Base-by-base conservation (phyloP, 345 rosid genomes). In the Pistacia integerrima region DNA sequence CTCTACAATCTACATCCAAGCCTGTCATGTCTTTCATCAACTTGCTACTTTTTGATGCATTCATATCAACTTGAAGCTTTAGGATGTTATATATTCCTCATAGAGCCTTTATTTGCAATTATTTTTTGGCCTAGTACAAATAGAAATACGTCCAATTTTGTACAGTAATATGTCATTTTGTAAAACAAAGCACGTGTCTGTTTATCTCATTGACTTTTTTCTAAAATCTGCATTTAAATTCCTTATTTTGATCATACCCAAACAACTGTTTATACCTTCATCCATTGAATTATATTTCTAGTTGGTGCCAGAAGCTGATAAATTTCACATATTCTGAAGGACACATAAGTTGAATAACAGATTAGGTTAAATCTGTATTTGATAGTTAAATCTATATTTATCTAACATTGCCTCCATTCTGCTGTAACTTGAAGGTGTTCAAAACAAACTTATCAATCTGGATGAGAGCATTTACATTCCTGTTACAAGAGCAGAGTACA, bases 381-480 rank as follows among this genome's bases (percentile, higher is more conserved):
- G 49, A 30, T 28, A 30, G 38, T 61, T 44, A 8, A 17, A 65
- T 65, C 6, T 33, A 56, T 64, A 10, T 71, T 14, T 66, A 48
- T 68, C 77, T 80, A 51, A 76, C 72, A 14, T 41, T 69, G 64
- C 17, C 14, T 28, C n/a, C 62, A 2, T 74, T 76, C 75, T 68
- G 11, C 49, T 77, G 36, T 46, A 13, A 67, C 30, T n/a, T 84
- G 65, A 76, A 93, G 98, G 91, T 85, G 96, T 95, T 74, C 99
- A 93, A 82, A 93, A 92, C 86, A 90, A 84, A 89, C 88, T 88
- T 75, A 36, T 85, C 75, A 95, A 92, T 79, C 14, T 92, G 80
- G 97, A 95, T 57, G 97, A 95, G 76, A 93, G 69, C 81, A 90
- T 95, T 67, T 89, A 89, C 69, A 92, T 95, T 82, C 98, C 98